Base-by-base conservation (phyloP, 2,329 filamentous ascomycete species). In the Tolypocladium amazonense region DNA sequence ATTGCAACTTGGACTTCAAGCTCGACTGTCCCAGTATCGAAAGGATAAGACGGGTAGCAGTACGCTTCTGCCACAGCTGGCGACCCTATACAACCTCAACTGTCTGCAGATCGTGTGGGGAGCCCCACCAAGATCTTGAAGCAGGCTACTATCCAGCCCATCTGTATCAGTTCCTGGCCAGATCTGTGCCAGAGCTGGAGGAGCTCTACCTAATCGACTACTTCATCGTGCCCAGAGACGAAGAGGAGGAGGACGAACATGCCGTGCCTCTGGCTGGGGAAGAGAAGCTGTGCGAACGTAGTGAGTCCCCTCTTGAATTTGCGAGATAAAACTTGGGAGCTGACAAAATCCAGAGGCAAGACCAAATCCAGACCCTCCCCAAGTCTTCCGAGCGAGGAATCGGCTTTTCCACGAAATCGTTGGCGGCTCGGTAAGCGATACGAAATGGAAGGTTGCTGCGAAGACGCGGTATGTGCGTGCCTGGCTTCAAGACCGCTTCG, bases 141-240 rank as follows among this genome's bases (percentile, higher is more conserved):
- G 66, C 62, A 45, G 64, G 70, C 56, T 64, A 67, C 18, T 72
- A 71, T 37, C 77, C 77, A 0, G 66, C 67, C 6, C 77, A 79
- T 58, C 66, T 78, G 1, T 79, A 77, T 63, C 74, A 78, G 56
- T 77, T 79, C 38, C 67, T 77, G 8, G 71, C 75, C 2, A 67
- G 76, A 12, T 72, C 76, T 61, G 66, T 76, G 18, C 74, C 74
- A 1, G 76, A 74, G 18, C 67, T 79, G 7, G 72, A 78, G 59
- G 68, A 72, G 1, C 77, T 79, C 52, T 79, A 76, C 61, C 74
- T 79, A 54, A 66, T 79, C 27, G 77, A 79, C 62, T 77, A 76
- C 57, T 67, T 76, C 7, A 73, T 76, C 4, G 61, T 76, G 12
- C 71, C 71, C 8, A 72, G 70, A 56, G 20, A 56, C 4, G 23